Evolutionary conservation across 1,284 basidiomycete genomes (phyloP).

Genomic region (Flammula alnicola): DNA sequence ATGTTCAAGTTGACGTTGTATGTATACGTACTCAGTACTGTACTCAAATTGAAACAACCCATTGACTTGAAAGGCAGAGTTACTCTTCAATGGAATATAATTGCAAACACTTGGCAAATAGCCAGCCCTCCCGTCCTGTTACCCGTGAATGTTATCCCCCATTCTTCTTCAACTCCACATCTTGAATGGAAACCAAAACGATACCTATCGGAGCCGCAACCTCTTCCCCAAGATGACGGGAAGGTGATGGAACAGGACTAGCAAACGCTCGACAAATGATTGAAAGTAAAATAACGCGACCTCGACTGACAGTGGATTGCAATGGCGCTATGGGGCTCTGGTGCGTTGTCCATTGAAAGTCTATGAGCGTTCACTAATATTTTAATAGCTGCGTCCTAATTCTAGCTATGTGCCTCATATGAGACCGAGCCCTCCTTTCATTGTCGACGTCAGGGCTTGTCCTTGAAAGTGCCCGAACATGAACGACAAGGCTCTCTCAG

Average conservation of each 20-base stretch:
- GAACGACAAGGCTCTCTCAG: conserved; percentile 47
- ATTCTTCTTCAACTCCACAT: conserved; percentile 34
- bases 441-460: conserved; percentile 68
- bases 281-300: conserved; percentile 83
- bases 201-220: conserved; percentile 58
- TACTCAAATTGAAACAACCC: no score
- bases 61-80: no score
- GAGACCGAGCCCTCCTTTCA: conserved; percentile 81
- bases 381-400: conserved; percentile 68
- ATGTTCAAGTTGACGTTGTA: no score
- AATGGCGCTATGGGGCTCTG: conserved; percentile 82
- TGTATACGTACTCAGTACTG: no score
- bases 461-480: conserved; percentile 20
- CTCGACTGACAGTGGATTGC: conserved; percentile 93
- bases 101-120: conserved; percentile 1
- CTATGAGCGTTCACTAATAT: conserved; percentile 5
- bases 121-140: conserved; percentile 18
- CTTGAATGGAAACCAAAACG: conserved; percentile 59
- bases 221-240: conserved; percentile 78
- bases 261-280: conserved; percentile 69
- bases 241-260: conserved; percentile 75
- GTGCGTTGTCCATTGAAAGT: conserved; percentile 51
- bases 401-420: conserved; percentile 76
- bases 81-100: neutral
- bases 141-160: conserved; percentile 16